These are phyloP conservation scores for Leishmania martiniquensis DNA, from an alignment of 208 protist genomes.

Conservation along the genomic window DNA sequence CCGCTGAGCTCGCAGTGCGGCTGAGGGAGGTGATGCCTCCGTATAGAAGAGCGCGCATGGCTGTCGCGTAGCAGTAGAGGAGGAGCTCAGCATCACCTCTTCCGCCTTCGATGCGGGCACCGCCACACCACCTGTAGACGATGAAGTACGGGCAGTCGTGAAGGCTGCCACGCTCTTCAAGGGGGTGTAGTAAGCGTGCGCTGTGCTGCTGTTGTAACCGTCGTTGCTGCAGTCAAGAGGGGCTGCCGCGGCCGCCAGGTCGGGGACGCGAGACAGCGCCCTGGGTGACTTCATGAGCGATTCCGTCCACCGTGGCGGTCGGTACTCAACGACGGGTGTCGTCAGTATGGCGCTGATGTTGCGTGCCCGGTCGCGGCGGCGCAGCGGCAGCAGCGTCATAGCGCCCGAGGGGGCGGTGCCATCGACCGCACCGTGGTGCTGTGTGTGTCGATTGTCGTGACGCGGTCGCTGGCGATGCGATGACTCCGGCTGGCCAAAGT, in stretches of 20 bases:
- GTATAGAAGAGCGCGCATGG: not conserved
- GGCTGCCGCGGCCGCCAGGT: not conserved
- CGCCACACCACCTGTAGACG: not conserved
- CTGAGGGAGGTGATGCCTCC: not conserved
- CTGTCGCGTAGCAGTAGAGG: not conserved
- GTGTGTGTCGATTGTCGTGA: not conserved
- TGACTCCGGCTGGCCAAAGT: not conserved
- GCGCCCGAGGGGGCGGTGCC: not conserved
- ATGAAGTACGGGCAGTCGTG: not conserved
- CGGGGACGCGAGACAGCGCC: not conserved
- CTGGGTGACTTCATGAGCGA: not conserved
- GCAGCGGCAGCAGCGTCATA: constrained; percentile 39
- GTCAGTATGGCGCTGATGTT: constrained; percentile 29
- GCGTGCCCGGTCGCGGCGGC: constrained; percentile 14
- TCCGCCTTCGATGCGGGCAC: no score
- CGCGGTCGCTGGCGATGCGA: not conserved
- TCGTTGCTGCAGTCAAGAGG: not conserved
- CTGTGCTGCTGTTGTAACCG: not conserved
- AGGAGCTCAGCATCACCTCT: not conserved
- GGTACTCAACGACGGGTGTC: constrained; percentile 15
- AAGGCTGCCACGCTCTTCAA: not conserved
- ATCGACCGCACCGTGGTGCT: not conserved
- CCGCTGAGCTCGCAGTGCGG: not conserved
- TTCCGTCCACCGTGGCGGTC: constrained; percentile 19
- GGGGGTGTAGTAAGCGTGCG: not conserved